phyloP scores from a whole-genome alignment of 2,329 filamentous ascomycete species.

The Trichoderma pleuroti region DNA sequence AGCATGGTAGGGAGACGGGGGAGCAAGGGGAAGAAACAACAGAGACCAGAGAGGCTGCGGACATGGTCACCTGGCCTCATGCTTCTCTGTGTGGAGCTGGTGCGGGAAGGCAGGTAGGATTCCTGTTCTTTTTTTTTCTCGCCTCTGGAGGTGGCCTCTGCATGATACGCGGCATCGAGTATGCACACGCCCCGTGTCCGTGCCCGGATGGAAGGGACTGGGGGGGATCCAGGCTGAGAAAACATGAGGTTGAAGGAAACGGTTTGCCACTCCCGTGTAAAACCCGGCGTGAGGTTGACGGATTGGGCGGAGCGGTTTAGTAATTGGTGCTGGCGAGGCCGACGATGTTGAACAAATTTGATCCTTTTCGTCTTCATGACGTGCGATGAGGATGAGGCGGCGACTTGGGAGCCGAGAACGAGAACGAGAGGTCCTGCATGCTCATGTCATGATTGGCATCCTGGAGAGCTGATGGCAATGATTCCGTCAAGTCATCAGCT shows the following conservation, averaged over 20 bases:
- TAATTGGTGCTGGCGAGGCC: neutral
- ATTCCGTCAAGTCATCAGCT: neutral
- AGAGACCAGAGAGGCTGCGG: neutral
- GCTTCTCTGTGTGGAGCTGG: conserved; percentile 8
- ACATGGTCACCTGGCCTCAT: conserved; percentile 14
- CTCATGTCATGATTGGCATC: neutral
- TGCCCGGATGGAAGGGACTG: neutral
- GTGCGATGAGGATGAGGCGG: neutral
- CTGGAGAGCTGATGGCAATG: neutral
- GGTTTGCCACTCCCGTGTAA: conserved; percentile 2
- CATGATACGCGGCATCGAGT: neutral
- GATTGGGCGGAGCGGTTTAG: neutral
- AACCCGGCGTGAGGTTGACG: neutral
- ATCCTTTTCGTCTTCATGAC: neutral
- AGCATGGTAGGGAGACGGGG: neutral
- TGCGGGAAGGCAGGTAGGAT: neutral
- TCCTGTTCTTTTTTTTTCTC: neutral
- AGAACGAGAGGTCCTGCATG: neutral
- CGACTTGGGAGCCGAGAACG: neutral
- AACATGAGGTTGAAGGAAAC: neutral
- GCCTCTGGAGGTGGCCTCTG: neutral
- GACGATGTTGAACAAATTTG: neutral
- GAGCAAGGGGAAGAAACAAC: neutral
- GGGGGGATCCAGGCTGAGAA: neutral
- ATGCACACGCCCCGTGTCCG: conserved; percentile 14